Conservation (phyloP, 1,284 basidiomycete species). For the Sanghuangporus sanghuang region DNA sequence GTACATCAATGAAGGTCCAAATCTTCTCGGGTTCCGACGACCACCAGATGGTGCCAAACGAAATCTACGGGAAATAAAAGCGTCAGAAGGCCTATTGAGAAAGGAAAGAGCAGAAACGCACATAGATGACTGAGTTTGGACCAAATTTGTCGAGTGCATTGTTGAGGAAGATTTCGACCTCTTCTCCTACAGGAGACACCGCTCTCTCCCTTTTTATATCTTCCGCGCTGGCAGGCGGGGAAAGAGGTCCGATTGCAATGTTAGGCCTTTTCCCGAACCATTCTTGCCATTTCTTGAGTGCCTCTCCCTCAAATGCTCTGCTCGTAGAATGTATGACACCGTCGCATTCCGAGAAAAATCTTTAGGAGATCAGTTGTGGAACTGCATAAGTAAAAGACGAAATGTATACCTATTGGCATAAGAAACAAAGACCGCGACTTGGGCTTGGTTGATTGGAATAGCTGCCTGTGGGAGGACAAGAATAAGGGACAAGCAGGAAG, state of each 20-base stretch:
- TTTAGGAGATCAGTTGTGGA: background rate
- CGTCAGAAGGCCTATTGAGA: background rate
- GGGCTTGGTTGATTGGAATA: background rate
- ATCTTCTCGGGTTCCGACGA: slow-evolving; percentile 13
- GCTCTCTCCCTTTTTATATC: background rate
- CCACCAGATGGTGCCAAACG: slow-evolving; percentile 18
- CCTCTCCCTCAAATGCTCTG: slow-evolving; percentile 1
- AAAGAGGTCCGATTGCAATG: slow-evolving; percentile 1
- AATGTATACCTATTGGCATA: slow-evolving; percentile 1
- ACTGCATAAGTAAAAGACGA: background rate
- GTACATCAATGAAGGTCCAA: slow-evolving; percentile 13
- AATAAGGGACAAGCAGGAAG: background rate
- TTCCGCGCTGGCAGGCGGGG: background rate
- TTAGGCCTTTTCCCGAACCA: background rate
- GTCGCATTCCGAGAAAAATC: slow-evolving; percentile 9
- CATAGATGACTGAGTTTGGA: slow-evolving; percentile 14
- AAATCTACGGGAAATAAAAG: slow-evolving; percentile 7
- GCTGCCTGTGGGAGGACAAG: background rate
- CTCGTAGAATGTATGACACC: slow-evolving; percentile 1
- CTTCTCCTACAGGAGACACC: background rate
- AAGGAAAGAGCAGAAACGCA: background rate
- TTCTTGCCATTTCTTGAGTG: slow-evolving; percentile 4
- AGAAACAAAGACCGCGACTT: background rate
- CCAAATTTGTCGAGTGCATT: slow-evolving; percentile 10
- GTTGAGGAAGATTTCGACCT: slow-evolving; percentile 9